Conservation (phyloP, 176 grass and related monocot genomes). For the Carex pumila region DNA sequence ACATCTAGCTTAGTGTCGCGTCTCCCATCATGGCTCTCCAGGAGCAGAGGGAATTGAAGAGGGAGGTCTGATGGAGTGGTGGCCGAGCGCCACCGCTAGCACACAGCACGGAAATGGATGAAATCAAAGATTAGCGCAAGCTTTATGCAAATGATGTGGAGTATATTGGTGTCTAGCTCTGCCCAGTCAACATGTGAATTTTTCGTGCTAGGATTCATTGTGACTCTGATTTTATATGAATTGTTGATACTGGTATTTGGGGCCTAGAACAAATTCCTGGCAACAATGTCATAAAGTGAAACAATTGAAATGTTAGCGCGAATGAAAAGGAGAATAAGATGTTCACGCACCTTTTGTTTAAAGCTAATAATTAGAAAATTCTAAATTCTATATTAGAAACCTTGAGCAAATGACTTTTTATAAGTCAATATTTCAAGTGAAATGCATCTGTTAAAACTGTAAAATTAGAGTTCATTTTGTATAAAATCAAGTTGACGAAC, state of each 20-base stretch:
- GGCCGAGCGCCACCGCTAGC: not conserved
- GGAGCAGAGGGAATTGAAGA: not conserved
- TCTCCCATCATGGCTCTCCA: not conserved
- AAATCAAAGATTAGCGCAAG: not conserved
- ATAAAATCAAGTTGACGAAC: too few species aligned
- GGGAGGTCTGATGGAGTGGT: not conserved
- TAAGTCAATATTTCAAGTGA: too few species aligned
- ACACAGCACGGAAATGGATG: not conserved
- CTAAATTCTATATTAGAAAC: too few species aligned
- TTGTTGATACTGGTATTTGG: not conserved
- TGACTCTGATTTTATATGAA: not conserved
- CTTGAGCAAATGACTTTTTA: too few species aligned
- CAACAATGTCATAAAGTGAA: not conserved
- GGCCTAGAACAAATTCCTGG: not conserved
- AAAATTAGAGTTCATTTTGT: too few species aligned
- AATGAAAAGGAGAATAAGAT: not conserved
- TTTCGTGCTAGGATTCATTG: not conserved
- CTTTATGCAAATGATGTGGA: not conserved
- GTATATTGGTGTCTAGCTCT: not conserved
- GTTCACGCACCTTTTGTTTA: too few species aligned
- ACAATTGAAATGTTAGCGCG: not conserved
- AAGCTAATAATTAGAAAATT: too few species aligned
- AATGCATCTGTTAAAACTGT: too few species aligned
- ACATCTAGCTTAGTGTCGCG: not conserved
- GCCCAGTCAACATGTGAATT: not conserved